Base-by-base conservation (phyloP, 2,329 filamentous ascomycete genomes). In the Rhynchosporium secalis region DNA sequence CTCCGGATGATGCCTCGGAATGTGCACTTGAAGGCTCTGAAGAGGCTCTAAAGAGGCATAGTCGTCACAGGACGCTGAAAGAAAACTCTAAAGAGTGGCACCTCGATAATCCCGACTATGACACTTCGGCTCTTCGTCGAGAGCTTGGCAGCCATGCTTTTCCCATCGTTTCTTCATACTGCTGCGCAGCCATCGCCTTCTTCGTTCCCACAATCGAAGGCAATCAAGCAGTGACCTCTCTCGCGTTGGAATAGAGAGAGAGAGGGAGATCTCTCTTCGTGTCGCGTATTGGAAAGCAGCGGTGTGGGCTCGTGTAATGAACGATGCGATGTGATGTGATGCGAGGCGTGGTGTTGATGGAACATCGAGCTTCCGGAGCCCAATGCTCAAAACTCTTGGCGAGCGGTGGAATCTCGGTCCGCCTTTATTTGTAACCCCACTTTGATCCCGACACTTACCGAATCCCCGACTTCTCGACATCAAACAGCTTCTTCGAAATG, bases 291-390 rank as follows among this genome's bases (percentile, higher is more conserved):
- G 7, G 9, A 28, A 54, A 40, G 33, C 4, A 41, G 33, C 49
- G 49, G 49, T 40, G 49, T 28, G 26, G 33, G n/a, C 26, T 54
- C 7, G 49, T 54, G 49, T 40, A 54, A 40, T 36, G 20, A n/a
- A 41, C 9, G 33, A 36, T 29, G 45, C 9, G 33, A 36, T 29
- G 45, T 48, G 46, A 46, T 46, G 43, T 26, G 43, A 46, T 51
- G 48, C 33, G 48, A 51, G 26, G 49, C 26, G 49, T 54, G 33
- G 49, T 54, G 36, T 54, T 54, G 49, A 40, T 40, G 49, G 49
- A 41, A 54, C 33, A 9, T 26, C 1, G 10, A 15, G n/a, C 8
- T 52, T 12, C 15, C 33, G 33, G 33, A 36, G 4, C 13, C 49
- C 26, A 33, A 20, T 9, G n/a, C 38, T 38, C 20, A 20, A 40